These are phyloP conservation scores for Triglochin maritima DNA, from an alignment of 106 monocot species.

Conservation along the genomic window DNA sequence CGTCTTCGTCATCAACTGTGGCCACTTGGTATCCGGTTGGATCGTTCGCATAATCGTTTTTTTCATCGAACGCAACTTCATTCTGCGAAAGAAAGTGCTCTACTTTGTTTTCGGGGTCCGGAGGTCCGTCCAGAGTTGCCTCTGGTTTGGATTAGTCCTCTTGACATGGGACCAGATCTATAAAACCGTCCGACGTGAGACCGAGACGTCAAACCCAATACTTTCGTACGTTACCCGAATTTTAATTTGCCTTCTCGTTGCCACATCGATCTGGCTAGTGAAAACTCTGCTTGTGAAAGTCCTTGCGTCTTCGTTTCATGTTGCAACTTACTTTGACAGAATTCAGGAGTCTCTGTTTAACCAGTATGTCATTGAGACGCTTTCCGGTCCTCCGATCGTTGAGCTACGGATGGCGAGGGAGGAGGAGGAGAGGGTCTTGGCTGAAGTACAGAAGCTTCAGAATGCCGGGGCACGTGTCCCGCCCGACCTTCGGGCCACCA, in stretches of 20 bases:
- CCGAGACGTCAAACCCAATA: conserved; percentile 15
- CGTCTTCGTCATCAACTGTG: conserved; percentile 53
- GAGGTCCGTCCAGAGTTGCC: conserved; percentile 57
- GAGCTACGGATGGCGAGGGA: conserved; percentile 29
- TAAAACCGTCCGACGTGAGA: background rate
- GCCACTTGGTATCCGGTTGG: conserved; percentile 72
- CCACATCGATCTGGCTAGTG: conserved; percentile 47
- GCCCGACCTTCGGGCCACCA: conserved; percentile 33
- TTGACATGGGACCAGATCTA: conserved; percentile 36
- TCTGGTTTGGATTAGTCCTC: conserved; percentile 72
- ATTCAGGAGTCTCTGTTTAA: conserved; percentile 87
- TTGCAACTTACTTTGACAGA: conserved; percentile 80
- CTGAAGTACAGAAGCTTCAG: conserved; percentile 62
- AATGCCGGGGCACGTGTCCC: conserved; percentile 55
- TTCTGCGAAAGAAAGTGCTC: conserved; percentile 55
- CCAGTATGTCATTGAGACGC: conserved; percentile 79
- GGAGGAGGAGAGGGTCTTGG: conserved; percentile 50
- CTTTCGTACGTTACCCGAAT: conserved; percentile 54
- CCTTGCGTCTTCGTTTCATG: conserved; percentile 80
- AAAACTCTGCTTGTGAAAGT: conserved; percentile 77
- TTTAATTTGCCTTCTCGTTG: conserved; percentile 56
- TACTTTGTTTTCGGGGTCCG: conserved; percentile 85
- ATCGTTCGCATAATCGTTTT: conserved; percentile 49
- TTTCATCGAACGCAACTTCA: conserved; percentile 67
- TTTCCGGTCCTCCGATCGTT: conserved; percentile 59